Percentiles rank a stretch among this genome's conserved stretches.
phyloP scores from a whole-genome alignment of 129 eudicot genomes.

The Erigeron canadensis region DNA sequence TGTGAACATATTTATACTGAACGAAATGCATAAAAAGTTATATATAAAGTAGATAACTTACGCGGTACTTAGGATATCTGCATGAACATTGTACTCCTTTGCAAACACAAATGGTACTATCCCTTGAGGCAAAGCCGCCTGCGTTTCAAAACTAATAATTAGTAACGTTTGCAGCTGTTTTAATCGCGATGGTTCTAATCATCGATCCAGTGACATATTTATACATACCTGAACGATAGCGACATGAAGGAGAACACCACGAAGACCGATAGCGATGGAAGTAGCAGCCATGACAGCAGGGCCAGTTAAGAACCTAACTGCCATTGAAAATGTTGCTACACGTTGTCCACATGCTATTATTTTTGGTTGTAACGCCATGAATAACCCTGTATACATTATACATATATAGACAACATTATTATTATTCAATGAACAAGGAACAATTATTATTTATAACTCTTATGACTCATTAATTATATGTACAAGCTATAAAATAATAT shows the following conservation, averaged over 20 bases:
- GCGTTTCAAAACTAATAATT: background rate
- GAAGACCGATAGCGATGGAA: slow-evolving; percentile 87
- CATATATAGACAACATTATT: background rate
- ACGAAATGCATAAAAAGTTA: background rate
- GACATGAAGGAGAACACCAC: slow-evolving; percentile 84
- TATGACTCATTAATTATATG: background rate
- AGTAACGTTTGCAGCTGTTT: background rate
- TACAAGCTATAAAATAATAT: too few species aligned
- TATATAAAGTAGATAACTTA: slow-evolving; percentile 39
- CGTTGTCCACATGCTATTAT: slow-evolving; percentile 88
- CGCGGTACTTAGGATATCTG: slow-evolving; percentile 95
- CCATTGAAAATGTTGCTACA: slow-evolving; percentile 95
- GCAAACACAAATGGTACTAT: slow-evolving; percentile 97
- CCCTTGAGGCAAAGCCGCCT: slow-evolving; percentile 99
- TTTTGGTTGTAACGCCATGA: slow-evolving; percentile 98
- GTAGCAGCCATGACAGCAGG: slow-evolving; percentile 99
- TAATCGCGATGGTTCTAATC: background rate
- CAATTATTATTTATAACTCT: background rate
- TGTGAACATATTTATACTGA: background rate
- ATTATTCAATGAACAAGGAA: slow-evolving; percentile 14
- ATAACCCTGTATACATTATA: slow-evolving; percentile 54
- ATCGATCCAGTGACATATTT: background rate
- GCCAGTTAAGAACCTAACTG: slow-evolving; percentile 92
- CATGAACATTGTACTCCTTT: slow-evolving; percentile 89
- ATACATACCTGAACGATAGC: slow-evolving; percentile 89